Base-by-base conservation (phyloP, 2,329 filamentous ascomycete species). In the Metarhizium rileyi region DNA sequence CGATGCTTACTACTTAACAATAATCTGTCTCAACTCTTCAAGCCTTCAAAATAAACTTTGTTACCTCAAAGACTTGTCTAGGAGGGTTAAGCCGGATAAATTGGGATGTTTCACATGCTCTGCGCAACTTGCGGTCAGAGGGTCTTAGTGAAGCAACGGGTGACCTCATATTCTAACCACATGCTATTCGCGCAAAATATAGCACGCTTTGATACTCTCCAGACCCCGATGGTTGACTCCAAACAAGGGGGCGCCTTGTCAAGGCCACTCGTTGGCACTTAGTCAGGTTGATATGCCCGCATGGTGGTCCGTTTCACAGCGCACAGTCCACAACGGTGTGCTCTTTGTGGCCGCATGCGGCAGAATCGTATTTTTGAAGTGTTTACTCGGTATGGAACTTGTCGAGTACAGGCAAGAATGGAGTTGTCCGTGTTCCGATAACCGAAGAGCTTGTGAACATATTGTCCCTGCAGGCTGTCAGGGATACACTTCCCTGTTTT, bases 301-400 rank as follows among this genome's bases (percentile, higher is more conserved):
- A 50, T 46, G 28, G 48, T 49, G 54, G 40, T 50, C 56, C 47
- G 33, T 38, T 44, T 49, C 35, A 25, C 38, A 49, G 33, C 28
- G 48, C 52, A 54, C 49, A 46, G 46, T 50, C 45, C 45, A 36
- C 36, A 47, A 44, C 20, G 42, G 45, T 33, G 28, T 47, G 46
- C 25, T 42, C 49, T 57, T 58, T 53, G 54, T 55, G 45, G 50
- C 51, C 50, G 54, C 42, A 56, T 55, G 52, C 47, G 55, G 55
- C 56, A 51, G 22, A 40, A 43, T 28, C 36, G 18, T 38, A 7
- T 42, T 35, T 46, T 41, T 52, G 28, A 20, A 33, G 22, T 48
- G 42, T 30, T 48, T 42, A 36, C 33, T 43, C 36, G 23, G 38
- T 22, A 25, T 42, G 25, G 38, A 42, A 42, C 38, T 42, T n/a